phyloP scores from a whole-genome alignment of 2,329 filamentous ascomycete species.

The Neurospora sp. region DNA sequence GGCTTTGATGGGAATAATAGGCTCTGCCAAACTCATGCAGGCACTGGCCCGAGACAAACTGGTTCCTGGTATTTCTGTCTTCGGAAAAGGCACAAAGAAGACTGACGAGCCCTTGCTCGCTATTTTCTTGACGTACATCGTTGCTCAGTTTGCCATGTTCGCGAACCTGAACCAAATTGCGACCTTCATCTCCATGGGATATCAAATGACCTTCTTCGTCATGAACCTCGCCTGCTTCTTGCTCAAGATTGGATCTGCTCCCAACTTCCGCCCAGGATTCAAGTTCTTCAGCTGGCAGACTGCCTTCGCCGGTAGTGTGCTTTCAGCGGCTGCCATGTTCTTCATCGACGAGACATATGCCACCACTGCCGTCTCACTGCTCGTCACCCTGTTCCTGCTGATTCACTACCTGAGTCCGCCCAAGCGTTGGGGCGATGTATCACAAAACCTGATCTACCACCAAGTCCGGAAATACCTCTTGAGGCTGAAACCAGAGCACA shows the following conservation, averaged over 20 bases:
- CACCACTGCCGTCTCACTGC: constrained; percentile 59
- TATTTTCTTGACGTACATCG: constrained; percentile 62
- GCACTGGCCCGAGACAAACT: constrained; percentile 71
- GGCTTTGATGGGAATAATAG: constrained; percentile 77
- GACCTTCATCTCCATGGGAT: constrained; percentile 83
- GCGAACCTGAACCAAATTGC: constrained; percentile 82
- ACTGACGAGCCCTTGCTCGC: constrained; percentile 68
- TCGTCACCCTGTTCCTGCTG: constrained; percentile 68
- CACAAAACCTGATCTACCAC: constrained; percentile 75
- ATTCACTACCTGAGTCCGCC: constrained; percentile 81
- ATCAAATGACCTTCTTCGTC: constrained; percentile 85
- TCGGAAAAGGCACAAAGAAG: constrained; percentile 62
- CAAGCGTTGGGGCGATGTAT: constrained; percentile 85
- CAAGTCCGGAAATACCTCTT: constrained; percentile 83
- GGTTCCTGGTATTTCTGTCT: constrained; percentile 63
- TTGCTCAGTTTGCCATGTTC: constrained; percentile 71
- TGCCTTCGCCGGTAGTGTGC: constrained; percentile 61
- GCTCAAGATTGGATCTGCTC: constrained; percentile 75
- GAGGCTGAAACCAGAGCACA: constrained; percentile 75
- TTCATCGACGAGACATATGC: constrained; percentile 80
- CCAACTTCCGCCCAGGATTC: constrained; percentile 81
- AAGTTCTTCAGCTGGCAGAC: constrained; percentile 85
- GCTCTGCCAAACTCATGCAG: constrained; percentile 74
- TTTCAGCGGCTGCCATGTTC: constrained; percentile 76
- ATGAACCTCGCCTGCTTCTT: constrained; percentile 83